phyloP scores from a whole-genome alignment of 2,329 filamentous ascomycete genomes.

The Hymenoscyphus linearis region DNA sequence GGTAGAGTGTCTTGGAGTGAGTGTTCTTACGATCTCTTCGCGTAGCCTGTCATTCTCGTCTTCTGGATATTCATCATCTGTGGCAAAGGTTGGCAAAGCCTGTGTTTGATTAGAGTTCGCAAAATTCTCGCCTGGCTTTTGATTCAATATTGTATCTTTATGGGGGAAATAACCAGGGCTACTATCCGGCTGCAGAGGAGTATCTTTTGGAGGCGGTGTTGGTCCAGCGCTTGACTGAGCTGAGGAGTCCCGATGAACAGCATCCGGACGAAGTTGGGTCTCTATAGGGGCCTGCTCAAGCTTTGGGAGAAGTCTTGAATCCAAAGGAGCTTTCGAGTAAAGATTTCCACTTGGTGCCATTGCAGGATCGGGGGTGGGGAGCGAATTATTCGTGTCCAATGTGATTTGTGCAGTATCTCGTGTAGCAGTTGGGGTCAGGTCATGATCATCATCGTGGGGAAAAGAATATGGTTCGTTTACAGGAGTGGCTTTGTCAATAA shows the following conservation, averaged over 20 bases:
- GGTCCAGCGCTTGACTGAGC: slow-evolving; percentile 36
- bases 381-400: slow-evolving; percentile 6
- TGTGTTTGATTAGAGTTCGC: slow-evolving; percentile 13
- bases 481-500: slow-evolving; percentile 1
- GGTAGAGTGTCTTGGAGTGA: slow-evolving; percentile 45
- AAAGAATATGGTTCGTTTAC: slow-evolving; percentile 4
- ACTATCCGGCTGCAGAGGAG: slow-evolving; percentile 15
- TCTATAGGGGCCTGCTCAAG: slow-evolving; percentile 19
- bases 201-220: slow-evolving; percentile 43
- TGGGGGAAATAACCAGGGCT: slow-evolving; percentile 17
- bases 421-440: slow-evolving; percentile 24
- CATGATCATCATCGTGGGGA: slow-evolving; percentile 13
- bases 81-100: slow-evolving; percentile 4
- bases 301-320: slow-evolving; percentile 23
- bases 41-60: slow-evolving; percentile 67
- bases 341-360: slow-evolving; percentile 23
- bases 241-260: slow-evolving; percentile 29
- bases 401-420: slow-evolving; percentile 6
- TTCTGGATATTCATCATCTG: slow-evolving; percentile 24
- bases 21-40: slow-evolving; percentile 68
- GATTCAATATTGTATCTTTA: slow-evolving; percentile 7
- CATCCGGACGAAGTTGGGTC: slow-evolving; percentile 23
- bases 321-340: slow-evolving; percentile 20
- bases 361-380: slow-evolving; percentile 23
- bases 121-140: slow-evolving; percentile 8